Evolutionary conservation across 2,329 filamentous ascomycete species (phyloP).

Genomic region (Acarospora socialis): DNA sequence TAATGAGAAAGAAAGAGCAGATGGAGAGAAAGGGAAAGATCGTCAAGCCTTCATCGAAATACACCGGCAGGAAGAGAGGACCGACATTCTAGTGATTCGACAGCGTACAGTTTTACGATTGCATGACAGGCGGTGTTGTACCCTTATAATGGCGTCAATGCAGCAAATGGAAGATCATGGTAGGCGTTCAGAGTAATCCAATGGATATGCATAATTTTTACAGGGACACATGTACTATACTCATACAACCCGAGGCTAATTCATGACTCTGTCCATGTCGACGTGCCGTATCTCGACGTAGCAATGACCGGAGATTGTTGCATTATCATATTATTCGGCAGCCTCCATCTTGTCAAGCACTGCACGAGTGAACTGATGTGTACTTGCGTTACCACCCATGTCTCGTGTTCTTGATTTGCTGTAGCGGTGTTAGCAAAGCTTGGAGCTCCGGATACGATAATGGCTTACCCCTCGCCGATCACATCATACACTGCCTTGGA

Average conservation of each 20-base stretch:
- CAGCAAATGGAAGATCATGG: no score
- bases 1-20: conserved; percentile 75
- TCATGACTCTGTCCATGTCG: no score
- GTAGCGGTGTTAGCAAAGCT: conserved; percentile 29
- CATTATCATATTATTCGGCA: no score
- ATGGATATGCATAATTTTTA: no score
- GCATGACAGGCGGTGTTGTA: no score
- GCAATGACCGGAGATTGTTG: no score
- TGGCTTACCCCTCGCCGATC: conserved; percentile 75
- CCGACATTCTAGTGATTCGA: conserved; percentile 54
- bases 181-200: no score
- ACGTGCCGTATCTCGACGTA: no score
- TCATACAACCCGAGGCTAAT: no score
- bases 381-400: conserved; percentile 84
- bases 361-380: conserved; percentile 87
- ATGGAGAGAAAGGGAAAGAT: conserved; percentile 92
- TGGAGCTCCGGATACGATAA: background rate
- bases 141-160: no score
- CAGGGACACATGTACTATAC: no score
- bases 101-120: no score
- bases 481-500: conserved; percentile 65
- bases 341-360: conserved; percentile 96
- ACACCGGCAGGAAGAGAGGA: conserved; percentile 78
- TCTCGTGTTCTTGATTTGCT: conserved; percentile 83
- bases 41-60: conserved; percentile 83